Conservation (phyloP, 2,329 filamentous ascomycete species). For the Colletotrichum sp. region DNA sequence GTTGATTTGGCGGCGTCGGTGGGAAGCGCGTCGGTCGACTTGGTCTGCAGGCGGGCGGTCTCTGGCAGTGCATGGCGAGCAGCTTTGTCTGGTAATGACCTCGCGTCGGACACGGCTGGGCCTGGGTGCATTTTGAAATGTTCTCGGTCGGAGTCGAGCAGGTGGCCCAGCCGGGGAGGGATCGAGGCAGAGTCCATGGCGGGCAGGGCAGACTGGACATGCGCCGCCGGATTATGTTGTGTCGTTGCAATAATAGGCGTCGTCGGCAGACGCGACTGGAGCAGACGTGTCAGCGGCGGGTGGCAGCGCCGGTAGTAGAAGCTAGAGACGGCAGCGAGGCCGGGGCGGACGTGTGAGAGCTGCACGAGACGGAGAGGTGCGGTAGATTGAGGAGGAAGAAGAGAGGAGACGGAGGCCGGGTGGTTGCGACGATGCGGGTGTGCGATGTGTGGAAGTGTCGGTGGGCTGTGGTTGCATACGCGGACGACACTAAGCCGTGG, state of each 20-base stretch:
- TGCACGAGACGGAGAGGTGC: not conserved
- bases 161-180: conserved; percentile 14
- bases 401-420: not conserved
- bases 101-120: not conserved
- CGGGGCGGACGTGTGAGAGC: not conserved
- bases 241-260: not conserved
- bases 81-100: not conserved
- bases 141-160: conserved; percentile 3
- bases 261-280: not conserved
- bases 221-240: not conserved
- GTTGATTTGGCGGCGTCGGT: not conserved
- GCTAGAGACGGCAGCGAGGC: not conserved
- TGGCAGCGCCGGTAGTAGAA: not conserved
- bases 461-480: not conserved
- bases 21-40: not conserved
- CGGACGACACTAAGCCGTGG: conserved; percentile 2
- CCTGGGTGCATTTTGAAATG: conserved; percentile 9
- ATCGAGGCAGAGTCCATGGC: conserved; percentile 19
- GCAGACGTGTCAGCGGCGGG: not conserved
- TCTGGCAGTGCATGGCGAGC: not conserved
- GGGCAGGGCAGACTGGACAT: not conserved
- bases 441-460: not conserved
- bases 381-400: not conserved
- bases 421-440: conserved; percentile 24
- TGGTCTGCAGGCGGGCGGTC: not conserved